Base-by-base conservation (phyloP, 768 basidiomycete genomes). In the Cystobasidium ongulense region DNA sequence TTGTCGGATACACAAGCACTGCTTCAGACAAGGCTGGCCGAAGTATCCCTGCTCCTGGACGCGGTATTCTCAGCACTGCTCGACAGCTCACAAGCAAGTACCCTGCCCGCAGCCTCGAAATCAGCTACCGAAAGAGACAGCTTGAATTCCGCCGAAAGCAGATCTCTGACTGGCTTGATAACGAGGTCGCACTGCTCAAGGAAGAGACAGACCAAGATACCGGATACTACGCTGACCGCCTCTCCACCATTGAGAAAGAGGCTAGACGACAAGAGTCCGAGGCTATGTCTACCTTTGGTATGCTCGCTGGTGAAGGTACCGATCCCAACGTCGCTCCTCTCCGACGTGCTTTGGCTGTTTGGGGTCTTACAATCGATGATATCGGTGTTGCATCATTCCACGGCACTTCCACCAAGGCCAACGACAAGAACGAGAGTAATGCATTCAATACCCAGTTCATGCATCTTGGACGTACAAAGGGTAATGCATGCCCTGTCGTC, bases 1-100 rank as follows among this genome's bases (percentile, higher is more conserved):
- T 99, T 78, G 85, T 99, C 74, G 93, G 88, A 1, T 98, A 91
- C 85, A 96, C 96, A 1, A 93, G 95, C 1, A 99, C 96, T 1
- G 92, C 92, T 8, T 92, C 90, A 77, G 96, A 99, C 84, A 99
- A 99, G 83, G 95, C 96, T 74, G 96, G 96, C 21, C 92, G 96
- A 63, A 97, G 94, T 1, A 88, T 99, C 72, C 96, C 96, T 54
- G 96, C 96, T 61, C 96, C 96, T 62, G 96, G 96, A 72, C 88
- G 89, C 74, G 96, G 96, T 76, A 90, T 92, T 31, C 86, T 99
- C 43, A 87, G 88, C 11, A 87, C 94, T 71, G 96, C 92, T 17
- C 86, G 92, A 75, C 88, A 98, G 83, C 83, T 95, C 53, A 86
- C 90, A 1, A 57, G 77, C 65, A 89, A 89, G 78, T 86, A 90